A percentile compares a stretch with the other conserved stretches of the same genome.
phyloP scores from a whole-genome alignment of 345 rosid species.

The Eucalyptus regnans region DNA sequence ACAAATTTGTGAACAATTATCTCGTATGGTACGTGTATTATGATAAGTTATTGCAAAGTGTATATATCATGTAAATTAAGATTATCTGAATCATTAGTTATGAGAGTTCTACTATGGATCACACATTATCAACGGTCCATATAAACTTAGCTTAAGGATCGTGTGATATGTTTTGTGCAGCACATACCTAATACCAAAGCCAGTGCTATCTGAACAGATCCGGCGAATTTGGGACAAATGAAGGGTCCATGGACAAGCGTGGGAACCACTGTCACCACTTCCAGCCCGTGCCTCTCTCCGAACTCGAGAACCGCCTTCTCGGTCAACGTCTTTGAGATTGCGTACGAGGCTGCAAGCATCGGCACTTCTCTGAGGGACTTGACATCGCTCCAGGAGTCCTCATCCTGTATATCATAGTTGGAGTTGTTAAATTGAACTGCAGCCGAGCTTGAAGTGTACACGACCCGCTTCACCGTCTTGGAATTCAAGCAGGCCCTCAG shows the following conservation, averaged over 20 bases:
- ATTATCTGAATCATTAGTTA: too few relatives aligned
- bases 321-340: constrained; percentile 9
- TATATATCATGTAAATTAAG: neutral
- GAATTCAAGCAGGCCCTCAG: constrained; percentile 34
- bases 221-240: constrained; percentile 8
- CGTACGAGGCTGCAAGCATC: neutral
- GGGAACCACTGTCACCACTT: constrained; percentile 17
- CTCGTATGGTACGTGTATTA: neutral
- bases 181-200: constrained; percentile 11
- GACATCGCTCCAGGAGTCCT: constrained; percentile 18
- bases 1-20: too few relatives aligned
- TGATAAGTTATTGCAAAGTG: neutral
- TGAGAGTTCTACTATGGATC: neutral
- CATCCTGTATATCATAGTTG: constrained; percentile 1
- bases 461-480: constrained; percentile 42
- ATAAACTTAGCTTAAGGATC: neutral
- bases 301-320: constrained; percentile 20
- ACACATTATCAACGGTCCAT: neutral
- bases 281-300: constrained; percentile 11
- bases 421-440: neutral
- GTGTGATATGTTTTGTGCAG: neutral
- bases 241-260: constrained; percentile 20
- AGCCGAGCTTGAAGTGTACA: constrained; percentile 45
- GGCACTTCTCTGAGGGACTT: neutral
- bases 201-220: neutral